phyloP scores from a whole-genome alignment of 768 basidiomycete species.

The Boletus pseudo-olivaceus region DNA sequence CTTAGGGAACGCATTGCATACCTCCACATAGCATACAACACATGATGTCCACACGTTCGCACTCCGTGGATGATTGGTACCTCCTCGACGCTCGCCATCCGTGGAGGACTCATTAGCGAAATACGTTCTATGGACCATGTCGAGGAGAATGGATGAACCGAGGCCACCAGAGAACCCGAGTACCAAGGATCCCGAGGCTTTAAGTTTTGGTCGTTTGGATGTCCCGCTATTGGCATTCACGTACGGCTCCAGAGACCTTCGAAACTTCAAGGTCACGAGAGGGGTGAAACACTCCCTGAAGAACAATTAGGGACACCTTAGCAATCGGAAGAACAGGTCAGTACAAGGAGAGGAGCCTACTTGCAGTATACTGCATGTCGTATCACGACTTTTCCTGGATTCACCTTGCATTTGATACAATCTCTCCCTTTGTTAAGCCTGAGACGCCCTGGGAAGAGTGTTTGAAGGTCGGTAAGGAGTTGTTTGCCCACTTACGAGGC shows the following conservation, averaged over 20 bases:
- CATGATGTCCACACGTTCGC: conserved; percentile 60
- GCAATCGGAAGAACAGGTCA: conserved; percentile 7
- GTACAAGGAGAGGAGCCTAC: conserved; percentile 36
- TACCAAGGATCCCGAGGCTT: conserved; percentile 64
- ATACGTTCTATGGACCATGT: conserved; percentile 61
- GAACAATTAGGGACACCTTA: not conserved
- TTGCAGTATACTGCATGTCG: conserved; percentile 85
- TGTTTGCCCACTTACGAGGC: conserved; percentile 48
- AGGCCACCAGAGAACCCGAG: conserved; percentile 79
- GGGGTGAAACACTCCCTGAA: conserved; percentile 64
- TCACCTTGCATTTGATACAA: conserved; percentile 74
- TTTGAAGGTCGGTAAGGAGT: not conserved
- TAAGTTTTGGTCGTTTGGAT: conserved; percentile 55
- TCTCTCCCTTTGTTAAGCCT: conserved; percentile 64
- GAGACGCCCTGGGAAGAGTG: conserved; percentile 44
- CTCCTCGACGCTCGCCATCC: conserved; percentile 41
- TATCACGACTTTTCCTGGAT: conserved; percentile 64
- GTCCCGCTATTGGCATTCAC: conserved; percentile 56
- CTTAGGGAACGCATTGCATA: conserved; percentile 54
- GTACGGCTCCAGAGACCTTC: conserved; percentile 58
- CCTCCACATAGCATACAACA: conserved; percentile 67
- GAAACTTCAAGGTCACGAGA: conserved; percentile 60
- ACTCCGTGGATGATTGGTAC: conserved; percentile 65
- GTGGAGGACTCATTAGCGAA: conserved; percentile 33
- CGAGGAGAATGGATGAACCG: conserved; percentile 68